A percentile compares a stretch with the other conserved stretches of the same genome.
Evolutionary conservation across 108 stramenopile species (phyloP).

Genomic region (Epithemia pelagica): DNA sequence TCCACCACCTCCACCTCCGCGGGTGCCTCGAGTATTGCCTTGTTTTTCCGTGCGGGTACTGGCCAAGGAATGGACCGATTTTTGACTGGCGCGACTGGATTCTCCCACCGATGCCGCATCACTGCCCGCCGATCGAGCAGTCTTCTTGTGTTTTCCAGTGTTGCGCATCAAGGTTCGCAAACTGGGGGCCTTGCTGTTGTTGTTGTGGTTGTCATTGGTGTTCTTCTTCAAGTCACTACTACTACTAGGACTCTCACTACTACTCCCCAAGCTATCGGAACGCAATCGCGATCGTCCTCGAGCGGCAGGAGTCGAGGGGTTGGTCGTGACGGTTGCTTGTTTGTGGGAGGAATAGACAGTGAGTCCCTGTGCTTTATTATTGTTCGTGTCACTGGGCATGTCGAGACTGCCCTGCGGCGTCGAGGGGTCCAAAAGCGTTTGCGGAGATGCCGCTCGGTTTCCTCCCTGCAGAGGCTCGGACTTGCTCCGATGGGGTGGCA

Average conservation of each 20-base stretch:
- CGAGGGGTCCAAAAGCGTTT: not conserved
- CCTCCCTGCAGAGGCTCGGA: not conserved
- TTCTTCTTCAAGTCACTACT: not conserved
- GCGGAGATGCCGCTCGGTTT: not conserved
- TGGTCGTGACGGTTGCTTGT: too few relatives aligned
- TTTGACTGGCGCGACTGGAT: not conserved
- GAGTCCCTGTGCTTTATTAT: not conserved
- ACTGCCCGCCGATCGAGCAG: not conserved
- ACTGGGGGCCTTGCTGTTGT: too few relatives aligned
- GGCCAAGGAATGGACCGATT: not conserved
- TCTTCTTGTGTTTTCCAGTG: too few relatives aligned
- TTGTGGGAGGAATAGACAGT: too few relatives aligned
- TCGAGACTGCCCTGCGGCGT: not conserved
- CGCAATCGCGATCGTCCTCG: too few relatives aligned
- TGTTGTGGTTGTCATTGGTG: not conserved
- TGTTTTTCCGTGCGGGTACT: not conserved
- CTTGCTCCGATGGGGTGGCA: not conserved
- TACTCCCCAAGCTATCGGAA: too few relatives aligned
- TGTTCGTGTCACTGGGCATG: not conserved
- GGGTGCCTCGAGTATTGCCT: not conserved
- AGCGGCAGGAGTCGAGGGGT: too few relatives aligned
- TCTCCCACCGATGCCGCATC: not conserved
- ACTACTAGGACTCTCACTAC: not conserved
- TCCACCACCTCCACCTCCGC: not conserved
- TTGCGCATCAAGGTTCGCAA: not conserved